phyloP scores from a whole-genome alignment of 192 early-diverging fungal genomes.

The Funneliformis mosseae region DNA sequence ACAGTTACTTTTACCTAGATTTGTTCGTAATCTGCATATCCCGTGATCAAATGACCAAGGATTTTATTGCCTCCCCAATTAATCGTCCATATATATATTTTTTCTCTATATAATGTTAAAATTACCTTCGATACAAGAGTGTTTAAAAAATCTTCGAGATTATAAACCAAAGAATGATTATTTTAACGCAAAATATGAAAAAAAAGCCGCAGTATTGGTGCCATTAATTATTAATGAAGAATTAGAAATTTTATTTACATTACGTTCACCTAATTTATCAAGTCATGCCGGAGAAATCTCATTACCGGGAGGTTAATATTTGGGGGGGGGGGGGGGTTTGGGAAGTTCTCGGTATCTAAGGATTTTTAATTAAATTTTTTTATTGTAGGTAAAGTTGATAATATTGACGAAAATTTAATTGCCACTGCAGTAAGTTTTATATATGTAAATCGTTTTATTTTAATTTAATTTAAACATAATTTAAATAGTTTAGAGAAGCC shows the following conservation, averaged over 20 bases:
- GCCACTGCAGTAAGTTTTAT: neutral
- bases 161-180: neutral
- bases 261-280: neutral
- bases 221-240: neutral
- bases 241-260: neutral
- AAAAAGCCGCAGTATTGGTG: neutral
- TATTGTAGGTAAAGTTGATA: neutral
- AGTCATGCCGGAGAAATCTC: neutral
- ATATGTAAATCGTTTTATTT: neutral
- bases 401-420: neutral
- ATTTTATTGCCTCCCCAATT: no score
- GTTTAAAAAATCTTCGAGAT: neutral
- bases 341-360: neutral
- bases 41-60: no score
- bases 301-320: neutral
- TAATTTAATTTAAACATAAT: neutral
- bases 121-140: neutral
- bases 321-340: no score
- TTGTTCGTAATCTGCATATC: no score
- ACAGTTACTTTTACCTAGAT: no score
- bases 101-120: neutral
- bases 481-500: neutral
- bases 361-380: neutral
- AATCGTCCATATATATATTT: no score
- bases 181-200: neutral